Evolutionary conservation across 2,329 filamentous ascomycete species (phyloP), one percentile per base, ranked within the genome.

Genomic region (Arthrobotrys iridis): DNA sequence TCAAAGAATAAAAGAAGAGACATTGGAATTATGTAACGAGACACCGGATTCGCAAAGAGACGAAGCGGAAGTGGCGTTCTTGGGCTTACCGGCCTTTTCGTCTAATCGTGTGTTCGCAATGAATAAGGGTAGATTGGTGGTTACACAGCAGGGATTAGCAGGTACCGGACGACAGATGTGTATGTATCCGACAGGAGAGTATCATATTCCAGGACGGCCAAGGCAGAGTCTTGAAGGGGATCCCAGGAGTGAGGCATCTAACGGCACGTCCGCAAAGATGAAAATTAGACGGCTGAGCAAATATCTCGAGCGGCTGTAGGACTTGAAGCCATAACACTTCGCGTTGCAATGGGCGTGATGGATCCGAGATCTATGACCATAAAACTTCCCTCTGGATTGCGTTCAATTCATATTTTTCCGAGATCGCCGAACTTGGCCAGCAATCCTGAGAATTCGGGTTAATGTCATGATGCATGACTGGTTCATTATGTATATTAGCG

Each of bases 41-140:
- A 63, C 63, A 45, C 67, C 37, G 50, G 67, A 22, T 43, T 72
- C 45, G 33, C 43, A 33, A 43, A 22, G 63, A 20, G 67, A 72
- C 11, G 48, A 50, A 18, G 59, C 63, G 18, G 67, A 64, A 33
- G 20, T 72, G 48, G 67, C 52, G 4, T 58, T 58, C 43, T 41
- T 68, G 64, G 64, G 58, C 30, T 48, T 72, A 22, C 58, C 67
- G 3, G 45, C 50, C 0, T 45, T 72, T 22, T 33, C 52, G 41
- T 58, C 48, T 28, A 52, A 55, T 5, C 50, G 50, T 35, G 48
- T 72, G 5, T 58, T 72, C 40, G 67, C 67, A 0, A 72, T 72
- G 59, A 72, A 72, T 26, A 63, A 48, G 35, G 67, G 67, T 6
- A 55, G 67, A 22, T 10, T 65, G 15, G 37, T 72, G 10, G 48